phyloP scores from a whole-genome alignment of 805 yeast genomes.

The Monosporozyma aerobia region DNA sequence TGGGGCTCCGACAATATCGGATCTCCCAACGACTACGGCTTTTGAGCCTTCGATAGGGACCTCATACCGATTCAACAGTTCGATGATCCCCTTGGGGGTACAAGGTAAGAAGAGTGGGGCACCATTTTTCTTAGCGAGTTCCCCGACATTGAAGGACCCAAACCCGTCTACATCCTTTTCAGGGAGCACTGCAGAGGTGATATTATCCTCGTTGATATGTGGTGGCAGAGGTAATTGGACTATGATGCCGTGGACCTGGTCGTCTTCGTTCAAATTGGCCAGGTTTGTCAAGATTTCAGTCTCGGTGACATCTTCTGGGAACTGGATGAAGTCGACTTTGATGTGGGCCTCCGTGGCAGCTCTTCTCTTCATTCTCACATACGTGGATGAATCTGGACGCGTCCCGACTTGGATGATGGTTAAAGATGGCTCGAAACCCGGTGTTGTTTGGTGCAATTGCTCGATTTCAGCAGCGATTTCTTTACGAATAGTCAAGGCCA shows the following conservation, averaged over 20 bases:
- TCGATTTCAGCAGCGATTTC: constrained; percentile 44
- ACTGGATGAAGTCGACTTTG: constrained; percentile 52
- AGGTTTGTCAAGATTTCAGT: constrained; percentile 46
- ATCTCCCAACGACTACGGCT: constrained; percentile 77
- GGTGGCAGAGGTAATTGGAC: constrained; percentile 71
- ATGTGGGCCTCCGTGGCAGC: constrained; percentile 88
- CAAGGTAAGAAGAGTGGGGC: constrained; percentile 67
- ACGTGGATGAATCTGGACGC: constrained; percentile 72
- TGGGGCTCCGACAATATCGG: constrained; percentile 81
- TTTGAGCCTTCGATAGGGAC: constrained; percentile 51
- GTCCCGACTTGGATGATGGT: constrained; percentile 75
- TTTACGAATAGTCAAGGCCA: constrained; percentile 44
- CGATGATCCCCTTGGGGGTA: constrained; percentile 75
- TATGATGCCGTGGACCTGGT: constrained; percentile 58
- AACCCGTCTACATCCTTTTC: constrained; percentile 80
- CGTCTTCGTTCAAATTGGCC: constrained; percentile 46
- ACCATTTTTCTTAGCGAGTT: constrained; percentile 65
- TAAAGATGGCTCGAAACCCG: constrained; percentile 58
- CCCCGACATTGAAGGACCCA: constrained; percentile 70
- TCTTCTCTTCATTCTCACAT: constrained; percentile 70
- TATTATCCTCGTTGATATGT: constrained; percentile 56
- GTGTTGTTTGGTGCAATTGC: constrained; percentile 33
- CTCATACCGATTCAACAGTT: constrained; percentile 48
- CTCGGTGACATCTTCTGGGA: constrained; percentile 50
- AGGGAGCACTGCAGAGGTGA: constrained; percentile 58